Evolutionary conservation across 768 basidiomycete genomes (phyloP).

Genomic region (Russula abietina): DNA sequence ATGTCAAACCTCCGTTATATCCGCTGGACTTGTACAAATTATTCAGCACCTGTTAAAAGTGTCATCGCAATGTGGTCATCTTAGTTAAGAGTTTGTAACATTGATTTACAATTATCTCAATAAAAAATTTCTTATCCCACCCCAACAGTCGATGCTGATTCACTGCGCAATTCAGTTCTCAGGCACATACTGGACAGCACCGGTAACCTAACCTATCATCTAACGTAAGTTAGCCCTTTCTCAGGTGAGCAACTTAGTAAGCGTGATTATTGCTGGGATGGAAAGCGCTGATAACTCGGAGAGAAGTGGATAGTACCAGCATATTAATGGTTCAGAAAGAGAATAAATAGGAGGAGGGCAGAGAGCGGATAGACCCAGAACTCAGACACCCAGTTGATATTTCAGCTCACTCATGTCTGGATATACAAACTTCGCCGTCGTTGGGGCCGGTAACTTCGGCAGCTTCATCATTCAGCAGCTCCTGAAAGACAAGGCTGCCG

Average conservation of each 20-base stretch:
- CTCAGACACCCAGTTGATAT: neutral
- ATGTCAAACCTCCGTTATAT: neutral
- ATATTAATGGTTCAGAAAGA: neutral
- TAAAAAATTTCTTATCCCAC: neutral
- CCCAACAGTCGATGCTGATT: neutral
- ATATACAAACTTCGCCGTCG: conserved; percentile 22
- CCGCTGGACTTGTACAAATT: neutral
- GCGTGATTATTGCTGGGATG: neutral
- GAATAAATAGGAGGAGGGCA: neutral
- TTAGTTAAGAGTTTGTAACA: neutral
- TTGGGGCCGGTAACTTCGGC: conserved; percentile 23
- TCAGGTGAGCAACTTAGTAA: conserved; percentile 1
- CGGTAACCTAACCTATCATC: too few species aligned
- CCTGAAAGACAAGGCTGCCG: conserved; percentile 13
- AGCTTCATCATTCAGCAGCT: conserved; percentile 19
- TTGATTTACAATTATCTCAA: neutral
- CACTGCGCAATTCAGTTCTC: neutral
- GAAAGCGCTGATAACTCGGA: neutral
- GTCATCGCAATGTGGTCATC: neutral
- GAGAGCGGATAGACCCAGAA: neutral
- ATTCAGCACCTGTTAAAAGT: neutral
- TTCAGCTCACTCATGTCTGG: conserved; percentile 14
- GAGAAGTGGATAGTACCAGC: neutral
- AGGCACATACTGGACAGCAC: too few species aligned
- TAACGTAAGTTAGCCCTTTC: neutral